A percentile compares a stretch with the other conserved stretches of the same genome.
Conservation (phyloP, 2,329 filamentous ascomycete species). For the Fusarium sp. region DNA sequence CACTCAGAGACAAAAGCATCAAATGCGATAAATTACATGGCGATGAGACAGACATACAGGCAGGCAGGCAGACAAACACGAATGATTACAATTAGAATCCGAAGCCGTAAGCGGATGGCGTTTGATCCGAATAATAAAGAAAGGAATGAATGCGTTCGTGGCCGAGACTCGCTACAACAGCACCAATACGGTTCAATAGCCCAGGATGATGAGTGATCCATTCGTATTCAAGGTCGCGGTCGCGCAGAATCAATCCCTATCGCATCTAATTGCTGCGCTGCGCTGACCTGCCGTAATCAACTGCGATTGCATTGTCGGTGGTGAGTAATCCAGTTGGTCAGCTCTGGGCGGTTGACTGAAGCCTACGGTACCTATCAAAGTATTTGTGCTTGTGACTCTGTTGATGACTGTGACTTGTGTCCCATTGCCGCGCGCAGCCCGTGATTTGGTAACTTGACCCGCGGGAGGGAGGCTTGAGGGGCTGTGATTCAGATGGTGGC, state of each 20-base stretch:
- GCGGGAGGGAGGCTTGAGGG: constrained; percentile 11
- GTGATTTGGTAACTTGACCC: constrained; percentile 34
- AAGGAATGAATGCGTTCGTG: constrained; percentile 25
- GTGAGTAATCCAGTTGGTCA: constrained; percentile 15
- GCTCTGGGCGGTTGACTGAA: too few relatives aligned
- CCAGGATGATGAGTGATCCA: constrained; percentile 30
- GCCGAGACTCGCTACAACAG: constrained; percentile 24
- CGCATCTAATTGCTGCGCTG: constrained; percentile 18
- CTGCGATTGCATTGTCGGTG: constrained; percentile 8
- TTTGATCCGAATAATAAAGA: constrained; percentile 14
- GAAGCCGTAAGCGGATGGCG: constrained; percentile 13
- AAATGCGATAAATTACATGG: constrained; percentile 11
- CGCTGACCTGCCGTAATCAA: constrained; percentile 38
- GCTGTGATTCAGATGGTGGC: constrained; percentile 28
- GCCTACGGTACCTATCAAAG: neutral
- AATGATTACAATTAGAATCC: constrained; percentile 6
- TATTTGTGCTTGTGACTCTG: constrained; percentile 31
- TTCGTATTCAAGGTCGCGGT: constrained; percentile 16
- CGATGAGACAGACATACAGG: constrained; percentile 26
- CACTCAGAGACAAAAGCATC: constrained; percentile 26
- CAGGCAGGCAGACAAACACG: constrained; percentile 10
- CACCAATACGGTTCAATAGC: constrained; percentile 26
- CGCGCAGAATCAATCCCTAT: constrained; percentile 5
- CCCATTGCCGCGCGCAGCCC: constrained; percentile 28
- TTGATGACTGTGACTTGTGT: constrained; percentile 39